Evolutionary conservation across 139 green algal genomes (phyloP).

Genomic region (Picochlorum sp.): DNA sequence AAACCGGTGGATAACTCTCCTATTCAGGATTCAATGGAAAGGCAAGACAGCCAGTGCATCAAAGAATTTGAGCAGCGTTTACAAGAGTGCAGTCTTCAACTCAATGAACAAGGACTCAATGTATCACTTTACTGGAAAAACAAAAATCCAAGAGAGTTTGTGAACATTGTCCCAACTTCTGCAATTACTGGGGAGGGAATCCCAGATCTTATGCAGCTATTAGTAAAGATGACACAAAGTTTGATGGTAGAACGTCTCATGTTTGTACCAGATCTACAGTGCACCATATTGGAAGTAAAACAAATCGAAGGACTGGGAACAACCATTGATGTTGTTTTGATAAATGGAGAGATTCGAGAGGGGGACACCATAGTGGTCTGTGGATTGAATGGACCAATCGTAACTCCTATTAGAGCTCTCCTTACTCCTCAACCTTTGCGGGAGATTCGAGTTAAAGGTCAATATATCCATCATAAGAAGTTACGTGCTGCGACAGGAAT

Average conservation of each 20-base stretch:
- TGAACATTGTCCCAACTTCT: slow-evolving; percentile 92
- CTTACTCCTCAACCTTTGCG: slow-evolving; percentile 83
- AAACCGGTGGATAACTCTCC: slow-evolving; percentile 59
- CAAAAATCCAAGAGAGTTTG: slow-evolving; percentile 69
- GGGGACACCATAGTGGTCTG: slow-evolving; percentile 92
- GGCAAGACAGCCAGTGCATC: slow-evolving; percentile 17
- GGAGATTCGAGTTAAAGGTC: slow-evolving; percentile 90
- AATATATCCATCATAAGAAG: slow-evolving; percentile 96
- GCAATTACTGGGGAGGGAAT: slow-evolving; percentile 88
- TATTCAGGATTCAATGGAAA: slow-evolving; percentile 41
- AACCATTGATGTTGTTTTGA: slow-evolving; percentile 94
- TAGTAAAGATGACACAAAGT: slow-evolving; percentile 90
- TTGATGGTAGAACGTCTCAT: slow-evolving; percentile 89
- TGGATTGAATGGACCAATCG: slow-evolving; percentile 80
- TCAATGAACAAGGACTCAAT: slow-evolving; percentile 86
- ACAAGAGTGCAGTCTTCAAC: slow-evolving; percentile 24
- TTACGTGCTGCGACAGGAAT: slow-evolving; percentile 82
- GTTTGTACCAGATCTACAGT: slow-evolving; percentile 77
- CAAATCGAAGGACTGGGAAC: slow-evolving; percentile 96
- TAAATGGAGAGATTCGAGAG: slow-evolving; percentile 78
- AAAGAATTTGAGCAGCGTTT: slow-evolving; percentile 60
- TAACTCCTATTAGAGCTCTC: slow-evolving; percentile 86
- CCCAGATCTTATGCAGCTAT: slow-evolving; percentile 80
- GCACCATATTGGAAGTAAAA: slow-evolving; percentile 87
- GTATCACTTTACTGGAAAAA: slow-evolving; percentile 97